These are phyloP conservation scores for Microstegium vimineum DNA, from an alignment of 176 grass and related monocot species.

Conservation along the genomic window DNA sequence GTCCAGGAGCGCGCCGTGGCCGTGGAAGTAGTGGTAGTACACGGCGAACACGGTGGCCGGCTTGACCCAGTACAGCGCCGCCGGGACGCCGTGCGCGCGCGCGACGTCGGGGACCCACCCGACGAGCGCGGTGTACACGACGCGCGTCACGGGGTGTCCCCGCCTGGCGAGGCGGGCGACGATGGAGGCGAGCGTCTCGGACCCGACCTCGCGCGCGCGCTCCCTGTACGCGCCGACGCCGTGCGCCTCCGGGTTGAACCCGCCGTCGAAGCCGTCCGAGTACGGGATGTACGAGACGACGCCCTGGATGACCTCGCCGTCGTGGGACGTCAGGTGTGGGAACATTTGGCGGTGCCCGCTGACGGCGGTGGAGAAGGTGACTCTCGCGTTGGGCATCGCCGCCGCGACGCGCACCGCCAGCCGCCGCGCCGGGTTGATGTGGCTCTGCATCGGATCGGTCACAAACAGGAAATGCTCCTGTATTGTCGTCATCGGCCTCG, in stretches of 20 bases:
- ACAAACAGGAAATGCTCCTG: conserved; percentile 29
- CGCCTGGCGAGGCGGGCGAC: conserved; percentile 23
- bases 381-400: neutral
- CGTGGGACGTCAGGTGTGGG: neutral
- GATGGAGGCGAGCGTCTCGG: conserved; percentile 5
- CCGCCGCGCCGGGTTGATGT: conserved; percentile 32
- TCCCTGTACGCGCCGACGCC: neutral
- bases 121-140: conserved; percentile 45
- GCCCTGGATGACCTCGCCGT: neutral
- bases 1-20: conserved; percentile 24
- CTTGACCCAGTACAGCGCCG: conserved; percentile 46
- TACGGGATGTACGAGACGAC: conserved; percentile 34
- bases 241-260: conserved; percentile 6
- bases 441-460: conserved; percentile 2
- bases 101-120: conserved; percentile 35
- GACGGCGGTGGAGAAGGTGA: conserved; percentile 47
- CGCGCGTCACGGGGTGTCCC: conserved; percentile 46
- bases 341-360: conserved; percentile 34
- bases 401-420: neutral
- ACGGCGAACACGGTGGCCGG: conserved; percentile 41
- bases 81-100: conserved; percentile 16
- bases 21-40: conserved; percentile 64
- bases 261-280: conserved; percentile 47
- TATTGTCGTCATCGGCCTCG: neutral
- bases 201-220: neutral